Base-by-base conservation (phyloP, 2,329 filamentous ascomycete genomes). In the Trichoderma lentiforme region DNA sequence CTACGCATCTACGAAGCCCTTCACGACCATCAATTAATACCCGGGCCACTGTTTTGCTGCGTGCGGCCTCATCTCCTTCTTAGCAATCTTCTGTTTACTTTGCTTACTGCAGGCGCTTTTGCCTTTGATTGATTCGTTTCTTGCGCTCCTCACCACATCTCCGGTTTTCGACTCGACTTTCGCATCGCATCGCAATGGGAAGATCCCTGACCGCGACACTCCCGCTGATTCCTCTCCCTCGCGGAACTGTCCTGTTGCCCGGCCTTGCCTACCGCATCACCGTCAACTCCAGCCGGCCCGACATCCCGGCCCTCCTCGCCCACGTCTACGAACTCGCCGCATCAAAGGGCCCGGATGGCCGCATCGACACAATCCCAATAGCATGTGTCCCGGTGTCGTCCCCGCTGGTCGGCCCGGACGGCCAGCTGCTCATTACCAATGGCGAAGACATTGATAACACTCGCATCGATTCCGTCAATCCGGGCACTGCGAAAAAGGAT, bases 331-430 rank as follows among this genome's bases (percentile, higher is more conserved):
- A 92, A 77, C 90, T 91, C 76, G 91, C 91, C 32, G 86, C 92
- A 39, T 88, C 89, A 53, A 91, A 90, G 77, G 88, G 91, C 75
- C 88, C 90, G 32, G 88, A 87, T 74, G 86, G 90, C 75, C 85
- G 88, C 74, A 86, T 91, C 78, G 88, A 90, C 75, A 85, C 86
- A 75, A 90, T 97, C 76, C 91, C 93, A 9, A 91, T 98, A 75
- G 94, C 92, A 68, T 98, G 95, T 81, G 90, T 98, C 70, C 96
- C 96, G 24, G 86, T 98, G 73, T 91, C 87, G 74, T 96, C 93
- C 64, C 91, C 91, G 4, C 87, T 91, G 28, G 86, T 97, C 30
- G 91, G 90, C 72, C 86, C 87, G 32, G 90, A 93, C 78, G 94
- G 94, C 58, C 91, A 95, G 81, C 88, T 90, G 71, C 86, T 97